Percentiles rank a stretch among this genome's conserved stretches.
Conservation (phyloP, 2,329 filamentous ascomycete genomes). For the Chaetomiaceae sp. region DNA sequence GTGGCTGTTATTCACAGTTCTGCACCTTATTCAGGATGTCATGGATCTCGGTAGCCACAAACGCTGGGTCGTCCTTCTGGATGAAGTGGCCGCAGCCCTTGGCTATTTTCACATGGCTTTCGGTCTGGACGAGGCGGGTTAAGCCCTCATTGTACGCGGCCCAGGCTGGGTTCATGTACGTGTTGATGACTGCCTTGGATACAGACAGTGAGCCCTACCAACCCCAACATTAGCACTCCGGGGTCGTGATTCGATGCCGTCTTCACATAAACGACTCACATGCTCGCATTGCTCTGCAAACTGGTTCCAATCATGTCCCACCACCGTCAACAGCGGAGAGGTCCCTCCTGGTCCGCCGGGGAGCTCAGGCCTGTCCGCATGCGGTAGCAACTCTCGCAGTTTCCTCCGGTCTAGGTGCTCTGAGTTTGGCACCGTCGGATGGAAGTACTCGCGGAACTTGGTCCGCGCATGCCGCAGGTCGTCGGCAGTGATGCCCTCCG, state of each 20-base stretch:
- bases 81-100: conserved; percentile 51
- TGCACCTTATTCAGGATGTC: conserved; percentile 13
- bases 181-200: conserved; percentile 38
- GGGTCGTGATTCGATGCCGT: no score
- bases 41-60: conserved; percentile 35
- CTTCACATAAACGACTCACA: conserved; percentile 15
- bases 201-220: conserved; percentile 30
- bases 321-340: conserved; percentile 44
- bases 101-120: conserved; percentile 37
- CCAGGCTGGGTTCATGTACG: conserved; percentile 53
- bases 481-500: conserved; percentile 35
- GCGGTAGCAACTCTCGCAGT: conserved; percentile 41
- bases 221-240: neutral
- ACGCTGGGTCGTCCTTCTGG: conserved; percentile 48
- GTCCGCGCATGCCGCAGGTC: conserved; percentile 34
- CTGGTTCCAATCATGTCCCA: conserved; percentile 49
- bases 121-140: conserved; percentile 38
- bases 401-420: conserved; percentile 48
- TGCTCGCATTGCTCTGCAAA: conserved; percentile 45
- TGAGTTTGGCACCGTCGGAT: conserved; percentile 45
- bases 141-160: conserved; percentile 50
- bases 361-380: conserved; percentile 39
- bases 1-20: neutral
- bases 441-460: conserved; percentile 40
- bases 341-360: conserved; percentile 31